Evolutionary conservation across 2,329 filamentous ascomycete genomes (phyloP).

Genomic region (Diaporthe aspalathi): DNA sequence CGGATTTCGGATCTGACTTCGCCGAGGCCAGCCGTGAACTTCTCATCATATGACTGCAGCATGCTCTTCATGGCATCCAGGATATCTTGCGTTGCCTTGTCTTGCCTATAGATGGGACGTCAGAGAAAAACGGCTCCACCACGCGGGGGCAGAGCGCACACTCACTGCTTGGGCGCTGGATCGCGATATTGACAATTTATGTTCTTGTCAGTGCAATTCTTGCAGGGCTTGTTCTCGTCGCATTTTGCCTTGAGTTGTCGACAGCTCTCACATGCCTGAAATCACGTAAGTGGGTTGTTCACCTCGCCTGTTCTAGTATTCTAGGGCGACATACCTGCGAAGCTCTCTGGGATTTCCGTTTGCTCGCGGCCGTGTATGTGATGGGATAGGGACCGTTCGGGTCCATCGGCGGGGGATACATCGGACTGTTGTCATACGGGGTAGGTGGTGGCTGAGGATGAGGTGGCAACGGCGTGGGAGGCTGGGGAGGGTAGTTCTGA

Average conservation of each 20-base stretch:
- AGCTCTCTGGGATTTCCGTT: constrained; percentile 73
- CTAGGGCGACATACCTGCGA: constrained; percentile 64
- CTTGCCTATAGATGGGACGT: constrained; percentile 55
- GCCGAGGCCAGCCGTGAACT: constrained; percentile 48
- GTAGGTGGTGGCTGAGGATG: constrained; percentile 48
- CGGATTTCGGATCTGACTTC: constrained; percentile 45
- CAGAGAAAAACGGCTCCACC: constrained; percentile 4
- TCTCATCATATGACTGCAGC: constrained; percentile 43
- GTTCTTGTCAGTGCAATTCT: constrained; percentile 88
- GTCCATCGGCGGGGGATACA: constrained; percentile 44
- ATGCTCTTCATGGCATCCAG: constrained; percentile 64
- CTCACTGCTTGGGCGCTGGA: constrained; percentile 90
- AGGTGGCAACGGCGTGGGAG: constrained; percentile 50
- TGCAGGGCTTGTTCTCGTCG: constrained; percentile 85
- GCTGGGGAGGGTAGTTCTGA: constrained; percentile 55
- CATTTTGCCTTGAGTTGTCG: constrained; percentile 90
- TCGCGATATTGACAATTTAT: constrained; percentile 90
- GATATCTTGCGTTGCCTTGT: constrained; percentile 71
- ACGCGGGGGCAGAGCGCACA: constrained; percentile 38
- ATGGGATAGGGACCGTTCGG: constrained; percentile 56
- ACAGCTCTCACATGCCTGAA: constrained; percentile 89
- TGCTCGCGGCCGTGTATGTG: constrained; percentile 55
- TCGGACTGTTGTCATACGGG: constrained; percentile 48
- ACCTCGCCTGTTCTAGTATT: constrained; percentile 1
- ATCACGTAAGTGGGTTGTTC: constrained; percentile 8